Evolutionary conservation across 305 asterid species (phyloP), one percentile per base, ranked within the genome.

Genomic region (Fraxinus floribunda): DNA sequence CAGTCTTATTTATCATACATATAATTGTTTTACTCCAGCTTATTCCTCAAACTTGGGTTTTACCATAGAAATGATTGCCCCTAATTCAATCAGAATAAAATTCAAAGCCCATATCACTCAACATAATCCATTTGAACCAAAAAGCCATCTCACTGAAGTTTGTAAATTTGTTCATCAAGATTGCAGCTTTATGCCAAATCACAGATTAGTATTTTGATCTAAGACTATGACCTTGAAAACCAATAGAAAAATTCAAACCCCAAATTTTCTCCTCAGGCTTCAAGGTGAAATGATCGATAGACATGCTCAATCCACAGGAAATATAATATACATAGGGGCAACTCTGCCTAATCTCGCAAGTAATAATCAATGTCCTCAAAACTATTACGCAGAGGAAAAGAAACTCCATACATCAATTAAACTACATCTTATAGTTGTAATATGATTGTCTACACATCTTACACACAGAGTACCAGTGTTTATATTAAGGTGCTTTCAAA

Each of bases 331-430:
- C 41, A 71, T 72, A 78, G 68, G 83, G 76, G 77, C 74, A 75
- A 72, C 84, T 81, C 79, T 71, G 60, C 66, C 83, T 78, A 44
- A 80, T 84, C 88, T 81, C 77, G 80, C 83, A 83, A 81, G 49
- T 72, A 34, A 80, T 68, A 77, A 64, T 80, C 76, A 80, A 80
- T 66, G 32, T 66, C 88, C 86, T 82, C 80, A 87, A 76, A 64
- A 39, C 39, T 41, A 41, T 79, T 75, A 85, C 52, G 86, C 60
- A 83, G 71, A 82, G 82, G 44, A 72, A 11, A 55, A 72, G 79
- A 72, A 85, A 77, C 83, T 76, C 76, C 44, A 29, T 29, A 41
- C 18, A 64, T 70, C 78, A 76, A 24, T 20, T 49, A 60, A 79
- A 60, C 82, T 81, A 78, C 80, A 83, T 52, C 84, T 83, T 55